Percentiles rank a stretch among this genome's conserved stretches.
Evolutionary conservation across 345 rosid species (phyloP).

Genomic region (Euclidium syriacum): DNA sequence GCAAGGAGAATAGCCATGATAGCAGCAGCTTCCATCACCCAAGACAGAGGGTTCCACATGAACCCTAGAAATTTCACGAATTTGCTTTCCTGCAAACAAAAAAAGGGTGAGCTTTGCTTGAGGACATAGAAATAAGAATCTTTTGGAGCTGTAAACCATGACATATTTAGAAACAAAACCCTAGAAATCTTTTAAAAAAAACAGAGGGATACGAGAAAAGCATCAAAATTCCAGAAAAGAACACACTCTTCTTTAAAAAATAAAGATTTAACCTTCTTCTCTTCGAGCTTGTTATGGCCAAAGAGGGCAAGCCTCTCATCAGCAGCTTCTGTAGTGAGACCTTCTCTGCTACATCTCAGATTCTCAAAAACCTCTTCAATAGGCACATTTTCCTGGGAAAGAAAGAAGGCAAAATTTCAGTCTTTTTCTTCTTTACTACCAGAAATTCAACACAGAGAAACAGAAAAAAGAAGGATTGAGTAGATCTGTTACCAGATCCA

Average conservation of each 20-base stretch:
- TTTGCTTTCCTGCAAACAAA: conserved; percentile 72
- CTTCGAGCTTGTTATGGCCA: conserved; percentile 98
- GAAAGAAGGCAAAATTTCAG: conserved; percentile 5
- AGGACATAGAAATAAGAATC: conserved; percentile 2
- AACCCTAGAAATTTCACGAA: conserved; percentile 83
- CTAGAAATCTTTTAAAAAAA: neutral
- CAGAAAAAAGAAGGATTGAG: conserved; percentile 14
- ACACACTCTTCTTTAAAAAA: neutral
- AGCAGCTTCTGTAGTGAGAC: conserved; percentile 75
- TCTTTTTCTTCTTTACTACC: conserved; percentile 5
- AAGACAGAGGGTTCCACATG: conserved; percentile 99
- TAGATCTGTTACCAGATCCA: conserved; percentile 98
- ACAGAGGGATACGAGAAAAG: neutral
- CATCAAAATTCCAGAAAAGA: neutral
- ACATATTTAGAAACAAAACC: neutral
- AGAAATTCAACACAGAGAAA: neutral
- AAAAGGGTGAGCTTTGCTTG: neutral
- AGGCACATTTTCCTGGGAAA: conserved; percentile 86
- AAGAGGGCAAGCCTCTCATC: conserved; percentile 86
- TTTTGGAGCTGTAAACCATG: neutral
- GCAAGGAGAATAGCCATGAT: conserved; percentile 99
- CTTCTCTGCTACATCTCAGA: conserved; percentile 91
- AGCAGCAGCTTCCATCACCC: conserved; percentile 99
- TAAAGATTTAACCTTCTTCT: conserved; percentile 50
- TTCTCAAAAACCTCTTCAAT: conserved; percentile 94